Evolutionary conservation across 1,284 basidiomycete genomes (phyloP).

Genomic region (Filobasidium uniguttulatum): DNA sequence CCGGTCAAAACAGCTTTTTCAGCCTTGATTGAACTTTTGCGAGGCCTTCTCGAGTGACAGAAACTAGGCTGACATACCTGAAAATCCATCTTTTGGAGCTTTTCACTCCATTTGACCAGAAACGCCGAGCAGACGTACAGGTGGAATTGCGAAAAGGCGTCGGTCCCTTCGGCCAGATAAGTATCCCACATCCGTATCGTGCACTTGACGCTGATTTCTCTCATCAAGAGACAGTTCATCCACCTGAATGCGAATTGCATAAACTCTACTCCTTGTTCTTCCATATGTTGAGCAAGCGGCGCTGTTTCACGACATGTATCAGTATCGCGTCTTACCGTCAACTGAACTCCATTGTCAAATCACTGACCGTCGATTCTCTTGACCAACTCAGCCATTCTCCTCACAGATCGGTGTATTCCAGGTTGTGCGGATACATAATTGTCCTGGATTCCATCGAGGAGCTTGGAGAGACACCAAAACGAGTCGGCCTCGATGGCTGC

Average conservation of each 20-base stretch:
- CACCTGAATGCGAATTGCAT: conserved; percentile 98
- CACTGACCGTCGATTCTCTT: conserved; percentile 72
- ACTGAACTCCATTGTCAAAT: not conserved
- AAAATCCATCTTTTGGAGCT: conserved; percentile 85
- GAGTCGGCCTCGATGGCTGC: conserved; percentile 84
- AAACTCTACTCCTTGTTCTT: conserved; percentile 82
- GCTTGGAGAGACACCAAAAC: conserved; percentile 88
- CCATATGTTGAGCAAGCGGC: conserved; percentile 66
- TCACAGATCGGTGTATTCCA: conserved; percentile 80
- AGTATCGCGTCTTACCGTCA: not conserved
- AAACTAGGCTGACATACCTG: conserved; percentile 47
- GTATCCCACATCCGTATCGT: conserved; percentile 99
- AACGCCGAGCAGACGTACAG: conserved; percentile 92
- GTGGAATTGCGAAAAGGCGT: conserved; percentile 93
- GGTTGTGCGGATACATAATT: conserved; percentile 93
- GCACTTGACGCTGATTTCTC: conserved; percentile 85
- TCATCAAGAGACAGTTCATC: conserved; percentile 97
- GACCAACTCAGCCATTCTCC: conserved; percentile 81
- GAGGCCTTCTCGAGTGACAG: not conserved
- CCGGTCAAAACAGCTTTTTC: not conserved
- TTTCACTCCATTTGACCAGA: conserved; percentile 79
- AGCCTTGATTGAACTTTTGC: not conserved
- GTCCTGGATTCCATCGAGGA: conserved; percentile 91
- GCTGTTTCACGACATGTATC: conserved; percentile 39
- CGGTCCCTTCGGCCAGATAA: conserved; percentile 82